phyloP scores from a whole-genome alignment of 2,329 filamentous ascomycete genomes.

The Dothidotthia symphoricarpi region DNA sequence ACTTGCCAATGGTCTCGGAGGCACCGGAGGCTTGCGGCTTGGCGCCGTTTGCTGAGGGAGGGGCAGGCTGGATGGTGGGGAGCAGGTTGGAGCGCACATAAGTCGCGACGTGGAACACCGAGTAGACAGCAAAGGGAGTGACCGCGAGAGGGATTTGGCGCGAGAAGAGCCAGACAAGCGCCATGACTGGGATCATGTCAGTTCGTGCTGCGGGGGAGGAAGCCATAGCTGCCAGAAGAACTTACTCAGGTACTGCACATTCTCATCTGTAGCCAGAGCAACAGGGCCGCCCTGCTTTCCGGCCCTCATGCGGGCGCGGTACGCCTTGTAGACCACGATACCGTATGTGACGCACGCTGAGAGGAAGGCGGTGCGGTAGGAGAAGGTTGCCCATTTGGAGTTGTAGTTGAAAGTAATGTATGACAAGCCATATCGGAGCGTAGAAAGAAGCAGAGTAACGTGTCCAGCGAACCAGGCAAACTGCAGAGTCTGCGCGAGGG shows the following conservation, averaged over 20 bases:
- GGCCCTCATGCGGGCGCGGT: slow-evolving; percentile 77
- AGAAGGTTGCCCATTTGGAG: slow-evolving; percentile 71
- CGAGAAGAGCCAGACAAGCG: slow-evolving; percentile 89
- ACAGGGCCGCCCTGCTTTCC: slow-evolving; percentile 64
- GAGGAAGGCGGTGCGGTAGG: slow-evolving; percentile 87
- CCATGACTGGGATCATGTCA: slow-evolving; percentile 65
- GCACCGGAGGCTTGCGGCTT: slow-evolving; percentile 62
- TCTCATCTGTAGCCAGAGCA: slow-evolving; percentile 79
- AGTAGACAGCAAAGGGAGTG: slow-evolving; percentile 94
- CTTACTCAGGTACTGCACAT: slow-evolving; percentile 95
- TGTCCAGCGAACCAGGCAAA: slow-evolving; percentile 75
- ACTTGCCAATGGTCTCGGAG: slow-evolving; percentile 80
- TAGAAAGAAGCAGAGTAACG: slow-evolving; percentile 77
- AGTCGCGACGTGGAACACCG: slow-evolving; percentile 95
- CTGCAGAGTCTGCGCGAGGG: slow-evolving; percentile 85
- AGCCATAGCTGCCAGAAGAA: slow-evolving; percentile 15
- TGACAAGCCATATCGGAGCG: slow-evolving; percentile 78
- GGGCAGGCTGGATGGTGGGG: slow-evolving; percentile 71
- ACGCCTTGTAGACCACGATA: slow-evolving; percentile 98
- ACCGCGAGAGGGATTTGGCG: slow-evolving; percentile 88
- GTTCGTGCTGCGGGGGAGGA: slow-evolving; percentile 13
- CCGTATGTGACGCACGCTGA: slow-evolving; percentile 90
- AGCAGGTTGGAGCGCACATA: slow-evolving; percentile 93
- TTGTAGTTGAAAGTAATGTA: slow-evolving; percentile 88
- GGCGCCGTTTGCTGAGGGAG: slow-evolving; percentile 51